Evolutionary conservation across 345 rosid species (phyloP), one percentile per base, ranked within the genome.

Genomic region (Citrus australasica): DNA sequence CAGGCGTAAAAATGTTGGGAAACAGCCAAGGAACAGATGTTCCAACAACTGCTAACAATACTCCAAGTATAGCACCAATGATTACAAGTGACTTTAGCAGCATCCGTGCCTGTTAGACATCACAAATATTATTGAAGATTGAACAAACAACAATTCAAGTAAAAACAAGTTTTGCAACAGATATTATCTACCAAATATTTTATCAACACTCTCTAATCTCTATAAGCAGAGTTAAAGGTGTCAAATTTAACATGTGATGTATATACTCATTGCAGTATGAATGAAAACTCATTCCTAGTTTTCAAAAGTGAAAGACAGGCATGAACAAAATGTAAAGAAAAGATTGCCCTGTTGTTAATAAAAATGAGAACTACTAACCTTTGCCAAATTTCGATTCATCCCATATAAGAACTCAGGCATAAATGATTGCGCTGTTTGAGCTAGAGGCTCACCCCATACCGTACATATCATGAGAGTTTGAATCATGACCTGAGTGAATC

Each of bases 381-480:
- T 89, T 71, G 33, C 42, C 80, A 85, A 79, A 76, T 77, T 86
- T 53, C 82, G 70, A 21, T 85, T 83, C 48, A 55, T 73, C 67
- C 92, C 92, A 62, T 80, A 81, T 67, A 87, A 66, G 69, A 87
- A 75, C 84, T 81, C 92, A 7, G 90, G 92, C 89, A 89, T 86
- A 77, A 86, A 89, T 60, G 92, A 83, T 68, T 86, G 90, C 19
- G 92, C 89, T 2, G 92, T 87, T 79, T 89, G 92, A 76, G 89
- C 86, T 69, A 89, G 87, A 65, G 90, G 90, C 79, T 87, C 89
- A 33, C 89, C 86, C 83, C 88, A 86, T 55, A 87, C 90, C 2
- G 83, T 78, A 76, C 88, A 87, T 85, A 87, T 86, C 71, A 85
- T 33, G 78, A 69, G 80, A 66, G 84, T 82, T 83, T 87, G 90